Evolutionary conservation across 352 stramenopile species (phyloP), one percentile per base, ranked within the genome.

Genomic region (Pythium vanterpoolii): DNA sequence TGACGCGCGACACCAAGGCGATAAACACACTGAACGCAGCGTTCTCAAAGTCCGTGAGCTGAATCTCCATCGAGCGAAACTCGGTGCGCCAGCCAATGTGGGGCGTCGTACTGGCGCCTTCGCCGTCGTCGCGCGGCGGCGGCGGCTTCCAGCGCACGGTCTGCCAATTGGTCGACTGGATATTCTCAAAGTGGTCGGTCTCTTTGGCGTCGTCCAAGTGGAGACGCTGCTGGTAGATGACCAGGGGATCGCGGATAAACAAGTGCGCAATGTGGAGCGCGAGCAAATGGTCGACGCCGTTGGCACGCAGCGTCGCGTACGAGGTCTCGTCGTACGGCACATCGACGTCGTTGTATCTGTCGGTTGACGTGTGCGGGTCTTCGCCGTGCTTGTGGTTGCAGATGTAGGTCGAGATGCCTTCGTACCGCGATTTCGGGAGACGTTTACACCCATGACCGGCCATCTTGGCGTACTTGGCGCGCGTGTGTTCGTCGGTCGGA

Each of bases 131-230:
- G 43, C 70, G 72, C 33, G 93, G 91, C 50, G 97, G 97, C 43
- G 98, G 98, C 39, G 98, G 98, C 84, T 99, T 99, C 98, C 98
- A 99, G 44, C 98, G 93, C 57, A 99, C 96, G n/a, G 94, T 98
- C 85, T 99, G 97, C 98, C 98, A 99, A 72, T 99, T 99, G 23
- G 97, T 99, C 68, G 91, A 98, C 84, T 99, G 98, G 62, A 99
- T 99, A 72, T 98, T 99, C 76, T 99, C 96, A 73, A 98, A 99
- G 72, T 99, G 96, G 62, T 99, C 96, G 14, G 86, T 93, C 65
- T 89, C 83, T 38, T 56, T 78, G 47, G 77, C 73, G 62, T 96
- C 87, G 62, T 95, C 81, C 38, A 96, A 42, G 56, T 96, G 82
- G 60, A 96, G 63, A 8, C 89, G 87, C 66, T 98, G 87, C 62